Percentiles rank a stretch among this genome's conserved stretches.
Evolutionary conservation across 2,329 filamentous ascomycete genomes (phyloP).

Genomic region (Sclerotiophoma versabilis): DNA sequence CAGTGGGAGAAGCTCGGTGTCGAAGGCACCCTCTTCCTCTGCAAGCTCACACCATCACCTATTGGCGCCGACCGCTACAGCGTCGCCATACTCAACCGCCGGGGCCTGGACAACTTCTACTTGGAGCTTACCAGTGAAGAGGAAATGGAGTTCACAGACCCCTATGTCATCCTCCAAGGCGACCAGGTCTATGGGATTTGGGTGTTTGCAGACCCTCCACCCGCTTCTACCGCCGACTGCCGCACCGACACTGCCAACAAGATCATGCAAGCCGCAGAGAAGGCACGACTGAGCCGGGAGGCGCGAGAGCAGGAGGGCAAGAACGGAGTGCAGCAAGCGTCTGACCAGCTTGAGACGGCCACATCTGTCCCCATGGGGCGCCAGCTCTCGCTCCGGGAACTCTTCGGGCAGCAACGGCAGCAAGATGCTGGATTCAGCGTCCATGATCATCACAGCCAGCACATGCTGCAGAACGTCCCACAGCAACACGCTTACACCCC

Average conservation of each 20-base stretch:
- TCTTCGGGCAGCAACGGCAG: slow-evolving; percentile 63
- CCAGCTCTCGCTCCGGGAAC: slow-evolving; percentile 60
- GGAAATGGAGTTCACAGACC: slow-evolving; percentile 58
- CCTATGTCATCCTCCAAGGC: slow-evolving; percentile 65
- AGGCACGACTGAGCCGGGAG: slow-evolving; percentile 59
- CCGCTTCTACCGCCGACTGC: slow-evolving; percentile 61
- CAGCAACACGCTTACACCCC: slow-evolving; percentile 24
- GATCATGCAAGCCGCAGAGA: slow-evolving; percentile 63
- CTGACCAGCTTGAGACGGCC: slow-evolving; percentile 40
- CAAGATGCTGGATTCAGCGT: slow-evolving; percentile 61
- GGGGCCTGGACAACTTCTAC: slow-evolving; percentile 57
- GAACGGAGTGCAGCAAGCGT: slow-evolving; percentile 24
- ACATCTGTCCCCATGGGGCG: slow-evolving; percentile 58
- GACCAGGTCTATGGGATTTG: slow-evolving; percentile 65
- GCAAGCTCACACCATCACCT: slow-evolving; percentile 61
- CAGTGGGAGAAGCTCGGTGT: slow-evolving; percentile 86
- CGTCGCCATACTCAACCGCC: slow-evolving; percentile 57
- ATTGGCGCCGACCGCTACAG: slow-evolving; percentile 50
- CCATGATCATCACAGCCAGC: slow-evolving; percentile 30
- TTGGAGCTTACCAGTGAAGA: slow-evolving; percentile 53
- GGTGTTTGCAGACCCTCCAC: slow-evolving; percentile 68
- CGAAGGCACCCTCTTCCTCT: slow-evolving; percentile 90
- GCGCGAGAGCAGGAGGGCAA: slow-evolving; percentile 35
- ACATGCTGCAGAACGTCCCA: not conserved
- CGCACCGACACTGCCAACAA: slow-evolving; percentile 60